Base-by-base conservation (phyloP, 305 asterid species). In the Plantago lanceolata region DNA sequence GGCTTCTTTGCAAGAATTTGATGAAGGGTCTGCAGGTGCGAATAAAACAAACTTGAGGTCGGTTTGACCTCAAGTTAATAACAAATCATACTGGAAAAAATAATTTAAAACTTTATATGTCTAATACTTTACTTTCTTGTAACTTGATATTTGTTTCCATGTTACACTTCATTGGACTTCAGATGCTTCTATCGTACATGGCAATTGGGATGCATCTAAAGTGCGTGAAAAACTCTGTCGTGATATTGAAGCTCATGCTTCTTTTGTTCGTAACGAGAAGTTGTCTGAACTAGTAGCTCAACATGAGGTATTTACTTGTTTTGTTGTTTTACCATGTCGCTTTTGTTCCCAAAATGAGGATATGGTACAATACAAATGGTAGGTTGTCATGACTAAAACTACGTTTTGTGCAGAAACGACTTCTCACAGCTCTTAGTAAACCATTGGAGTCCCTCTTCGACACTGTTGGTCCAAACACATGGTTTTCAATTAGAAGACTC, bases 121-220 rank as follows among this genome's bases (percentile, higher is more conserved):
- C 2, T 24, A 1, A 24, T 24, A 24, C 28, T 24, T 24, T 24
- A 24, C 28, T 24, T 3, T 24, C 28, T 24, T 1, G 3, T 24
- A 24, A 24, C 28, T 24, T 3, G 28, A 24, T 58, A 29, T 29
- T 29, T 62, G 47, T 64, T 29, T 50, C 65, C 19, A 67, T 52
- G 44, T 57, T 7, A 14, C 29, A 28, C 35, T 45, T 17, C 57
- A 53, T 64, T 48, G 61, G 43, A 68, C 69, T 73, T 69, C 85
- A 86, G 95, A 86, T 70, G 83, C 85, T 51, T 71, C 79, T 65
- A 51, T 82, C 57, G 72, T 69, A 44, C 87, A 75, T 52, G 89
- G 89, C 43, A 70, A 77, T 33, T 84, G 87, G 90, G 87, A 82
- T 68, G 65, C 78, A 68, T 73, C 83, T n/a, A 82, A 80, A 84